Evolutionary conservation across 306 rosid species (phyloP), one percentile per base, ranked within the genome.

Genomic region (Alnus rubra): DNA sequence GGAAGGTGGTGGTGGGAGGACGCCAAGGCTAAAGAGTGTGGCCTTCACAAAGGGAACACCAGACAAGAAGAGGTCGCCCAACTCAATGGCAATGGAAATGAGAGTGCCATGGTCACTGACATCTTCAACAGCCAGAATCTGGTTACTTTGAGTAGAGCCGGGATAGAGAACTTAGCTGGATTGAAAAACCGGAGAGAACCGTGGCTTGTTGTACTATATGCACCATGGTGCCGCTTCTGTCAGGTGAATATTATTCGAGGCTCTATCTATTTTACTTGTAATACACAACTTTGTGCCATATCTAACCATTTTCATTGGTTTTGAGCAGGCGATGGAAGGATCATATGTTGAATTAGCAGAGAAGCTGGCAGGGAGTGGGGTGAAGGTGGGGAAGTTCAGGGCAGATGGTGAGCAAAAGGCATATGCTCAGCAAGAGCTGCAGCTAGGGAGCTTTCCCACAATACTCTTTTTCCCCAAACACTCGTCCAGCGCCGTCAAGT

Each of bases 1-100:
- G 99, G 99, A 82, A 88, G 99, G 63, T 95, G 97, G 99, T 95
- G 99, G 99, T 95, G 98, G 97, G 97, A 94, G 86, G 98, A 92
- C 70, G 90, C 98, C 69, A 92, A 90, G 78, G 96, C 97, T 1
- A 95, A 95, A 89, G 99, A 95, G 79, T 91, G 99, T 15, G 99
- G 99, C 75, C 98, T 95, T 80, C 99, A 95, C 91, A 93, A 93
- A 71, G 99, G 99, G 14, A 95, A 95, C 53, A 75, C 91, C 44
- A 90, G 88, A 76, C 93, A 87, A 80, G 90, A 83, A 49, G 89
- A 81, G 47, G 85, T 58, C 0, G 84, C 82, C 59, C 84, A 83
- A 23, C 73, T 50, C 60, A 83, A 80, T 74, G 93, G 90, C 55
- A 85, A 79, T 71, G 91, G 87, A 68, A 88, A 87, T 55, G 91